These are phyloP conservation scores for Bipolaris gigantea DNA, from an alignment of 2,329 filamentous ascomycete genomes.

Conservation along the genomic window DNA sequence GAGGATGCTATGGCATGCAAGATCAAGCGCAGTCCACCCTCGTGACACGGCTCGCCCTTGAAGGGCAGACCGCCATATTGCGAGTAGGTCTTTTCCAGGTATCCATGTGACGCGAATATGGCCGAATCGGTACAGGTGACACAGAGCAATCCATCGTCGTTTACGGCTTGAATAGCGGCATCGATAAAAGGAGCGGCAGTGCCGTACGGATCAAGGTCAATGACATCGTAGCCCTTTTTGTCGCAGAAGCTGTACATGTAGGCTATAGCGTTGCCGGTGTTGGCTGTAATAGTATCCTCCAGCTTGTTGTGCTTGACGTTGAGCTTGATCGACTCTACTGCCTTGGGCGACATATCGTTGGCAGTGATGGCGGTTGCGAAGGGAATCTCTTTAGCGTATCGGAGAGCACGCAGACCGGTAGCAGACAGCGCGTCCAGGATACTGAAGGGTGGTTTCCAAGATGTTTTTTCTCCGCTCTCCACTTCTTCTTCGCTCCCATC, in stretches of 20 bases:
- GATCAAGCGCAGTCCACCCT: conserved; percentile 84
- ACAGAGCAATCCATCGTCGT: conserved; percentile 87
- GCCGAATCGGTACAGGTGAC: conserved; percentile 96
- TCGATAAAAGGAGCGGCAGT: conserved; percentile 92
- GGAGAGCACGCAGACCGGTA: conserved; percentile 84
- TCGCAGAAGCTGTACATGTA: conserved; percentile 83
- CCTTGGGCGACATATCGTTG: conserved; percentile 81
- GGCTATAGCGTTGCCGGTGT: conserved; percentile 78
- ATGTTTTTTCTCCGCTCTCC: not conserved
- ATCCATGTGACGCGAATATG: conserved; percentile 91
- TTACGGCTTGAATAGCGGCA: conserved; percentile 81
- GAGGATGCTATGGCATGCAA: conserved; percentile 78
- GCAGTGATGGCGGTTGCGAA: conserved; percentile 80
- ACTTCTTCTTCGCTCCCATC: conserved; percentile 16
- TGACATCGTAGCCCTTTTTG: conserved; percentile 74
- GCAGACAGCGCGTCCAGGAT: conserved; percentile 95
- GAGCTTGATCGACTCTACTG: conserved; percentile 76
- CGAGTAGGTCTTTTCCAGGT: conserved; percentile 89
- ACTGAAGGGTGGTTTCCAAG: conserved; percentile 44
- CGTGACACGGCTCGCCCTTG: conserved; percentile 84
- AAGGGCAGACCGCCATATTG: conserved; percentile 90
- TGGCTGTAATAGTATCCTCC: conserved; percentile 68
- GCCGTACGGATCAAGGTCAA: conserved; percentile 95
- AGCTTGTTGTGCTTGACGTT: conserved; percentile 86
- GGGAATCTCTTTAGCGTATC: conserved; percentile 89